Evolutionary conservation across 306 rosid species (phyloP).

Genomic region (Inga oerstediana): DNA sequence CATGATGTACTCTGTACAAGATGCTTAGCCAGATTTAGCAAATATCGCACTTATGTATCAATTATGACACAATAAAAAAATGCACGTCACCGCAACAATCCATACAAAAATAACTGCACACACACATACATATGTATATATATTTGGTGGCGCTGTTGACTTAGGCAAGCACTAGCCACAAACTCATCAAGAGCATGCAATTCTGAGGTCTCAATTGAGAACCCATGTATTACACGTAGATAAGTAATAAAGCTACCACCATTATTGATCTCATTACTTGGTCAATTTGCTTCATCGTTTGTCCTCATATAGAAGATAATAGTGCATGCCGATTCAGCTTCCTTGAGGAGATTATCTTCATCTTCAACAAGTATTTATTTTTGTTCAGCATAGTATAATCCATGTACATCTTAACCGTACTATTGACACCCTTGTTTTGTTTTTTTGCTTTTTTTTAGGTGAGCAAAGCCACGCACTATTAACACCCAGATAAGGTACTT

Average conservation of each 20-base stretch:
- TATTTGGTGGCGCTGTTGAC: neutral
- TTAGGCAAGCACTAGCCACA: neutral
- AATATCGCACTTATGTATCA: slow-evolving; percentile 11
- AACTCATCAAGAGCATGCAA: slow-evolving; percentile 17
- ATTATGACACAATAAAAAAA: slow-evolving; percentile 13
- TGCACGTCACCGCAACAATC: neutral
- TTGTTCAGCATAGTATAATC: neutral
- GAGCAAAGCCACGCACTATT: neutral
- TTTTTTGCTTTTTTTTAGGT: no score
- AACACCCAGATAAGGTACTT: neutral
- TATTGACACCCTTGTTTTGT: neutral
- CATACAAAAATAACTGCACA: neutral
- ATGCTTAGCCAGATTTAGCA: slow-evolving; percentile 29
- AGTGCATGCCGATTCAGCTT: slow-evolving; percentile 20
- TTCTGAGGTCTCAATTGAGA: slow-evolving; percentile 10
- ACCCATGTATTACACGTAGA: neutral
- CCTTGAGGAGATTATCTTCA: slow-evolving; percentile 10
- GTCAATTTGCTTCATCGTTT: neutral
- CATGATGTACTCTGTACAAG: slow-evolving; percentile 13
- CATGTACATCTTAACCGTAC: neutral
- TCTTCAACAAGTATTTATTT: slow-evolving; percentile 25
- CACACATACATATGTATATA: neutral
- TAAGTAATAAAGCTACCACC: slow-evolving; percentile 9
- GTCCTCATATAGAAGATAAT: neutral
- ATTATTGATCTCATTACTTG: neutral